These are phyloP conservation scores for Telopea speciosissima DNA, from an alignment of 177 flowering plant genomes.

Conservation along the genomic window DNA sequence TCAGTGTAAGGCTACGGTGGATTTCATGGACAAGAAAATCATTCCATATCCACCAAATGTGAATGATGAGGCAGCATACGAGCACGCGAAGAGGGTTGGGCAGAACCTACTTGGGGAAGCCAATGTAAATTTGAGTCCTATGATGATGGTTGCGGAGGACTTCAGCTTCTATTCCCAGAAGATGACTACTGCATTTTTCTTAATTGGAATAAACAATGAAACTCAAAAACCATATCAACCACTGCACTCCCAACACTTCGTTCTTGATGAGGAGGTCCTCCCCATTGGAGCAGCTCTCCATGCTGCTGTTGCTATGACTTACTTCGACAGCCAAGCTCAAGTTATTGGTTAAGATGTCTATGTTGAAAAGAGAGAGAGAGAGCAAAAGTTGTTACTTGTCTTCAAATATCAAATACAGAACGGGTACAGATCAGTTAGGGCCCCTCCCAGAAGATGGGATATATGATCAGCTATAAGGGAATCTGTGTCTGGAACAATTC, in stretches of 20 bases:
- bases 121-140: slow-evolving; percentile 27
- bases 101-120: slow-evolving; percentile 39
- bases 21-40: slow-evolving; percentile 54
- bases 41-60: slow-evolving; percentile 47
- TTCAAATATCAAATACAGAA: no score
- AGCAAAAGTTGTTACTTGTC: no score
- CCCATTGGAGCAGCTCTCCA: slow-evolving; percentile 65
- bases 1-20: slow-evolving; percentile 36
- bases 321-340: slow-evolving; percentile 30
- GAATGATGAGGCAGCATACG: slow-evolving; percentile 44
- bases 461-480: no score
- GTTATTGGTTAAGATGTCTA: background rate
- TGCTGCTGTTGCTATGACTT: slow-evolving; percentile 54
- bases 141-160: slow-evolving; percentile 55
- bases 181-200: slow-evolving; percentile 37
- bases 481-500: no score
- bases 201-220: slow-evolving; percentile 42
- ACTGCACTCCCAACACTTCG: slow-evolving; percentile 43
- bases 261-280: slow-evolving; percentile 52
- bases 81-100: slow-evolving; percentile 43
- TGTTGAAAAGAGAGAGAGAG: background rate
- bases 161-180: slow-evolving; percentile 57
- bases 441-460: no score
- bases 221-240: slow-evolving; percentile 18
- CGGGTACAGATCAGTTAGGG: no score